A percentile compares a stretch with the other conserved stretches of the same genome.
phyloP scores from a whole-genome alignment of 2,329 filamentous ascomycete genomes.

The Neonectria punicea region DNA sequence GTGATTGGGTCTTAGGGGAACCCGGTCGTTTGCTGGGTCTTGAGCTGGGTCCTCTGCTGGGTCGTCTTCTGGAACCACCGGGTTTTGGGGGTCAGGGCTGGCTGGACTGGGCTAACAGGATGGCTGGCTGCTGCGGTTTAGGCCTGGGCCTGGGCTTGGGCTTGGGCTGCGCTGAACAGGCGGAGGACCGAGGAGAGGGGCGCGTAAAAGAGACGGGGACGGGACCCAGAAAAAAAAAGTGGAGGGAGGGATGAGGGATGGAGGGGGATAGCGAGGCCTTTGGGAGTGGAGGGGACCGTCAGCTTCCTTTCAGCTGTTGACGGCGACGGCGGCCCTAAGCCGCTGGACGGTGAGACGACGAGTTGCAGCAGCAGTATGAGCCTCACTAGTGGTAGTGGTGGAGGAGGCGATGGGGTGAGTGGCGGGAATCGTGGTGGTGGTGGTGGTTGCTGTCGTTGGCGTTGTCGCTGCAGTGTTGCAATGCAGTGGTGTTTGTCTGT shows the following conservation, averaged over 20 bases:
- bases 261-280: conserved; percentile 22
- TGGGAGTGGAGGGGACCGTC: conserved; percentile 28
- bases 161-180: conserved; percentile 22
- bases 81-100: conserved; percentile 18
- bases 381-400: conserved; percentile 5
- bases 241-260: conserved; percentile 17
- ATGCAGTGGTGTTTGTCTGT: conserved; percentile 8
- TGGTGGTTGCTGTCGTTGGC: neutral
- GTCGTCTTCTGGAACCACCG: conserved; percentile 8
- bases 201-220: conserved; percentile 21
- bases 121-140: neutral
- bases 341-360: conserved; percentile 4
- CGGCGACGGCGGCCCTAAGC: conserved; percentile 21
- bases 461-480: conserved; percentile 16
- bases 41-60: conserved; percentile 5
- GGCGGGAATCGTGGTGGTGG: conserved; percentile 1
- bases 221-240: conserved; percentile 17
- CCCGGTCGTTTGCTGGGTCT: conserved; percentile 1
- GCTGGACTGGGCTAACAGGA: conserved; percentile 25
- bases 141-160: conserved; percentile 10
- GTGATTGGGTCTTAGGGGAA: conserved; percentile 33
- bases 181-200: conserved; percentile 17
- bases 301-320: conserved; percentile 30
- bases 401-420: conserved; percentile 8
- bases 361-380: conserved; percentile 18